Base-by-base conservation (phyloP, 768 basidiomycete species). In the Galerina marginata region DNA sequence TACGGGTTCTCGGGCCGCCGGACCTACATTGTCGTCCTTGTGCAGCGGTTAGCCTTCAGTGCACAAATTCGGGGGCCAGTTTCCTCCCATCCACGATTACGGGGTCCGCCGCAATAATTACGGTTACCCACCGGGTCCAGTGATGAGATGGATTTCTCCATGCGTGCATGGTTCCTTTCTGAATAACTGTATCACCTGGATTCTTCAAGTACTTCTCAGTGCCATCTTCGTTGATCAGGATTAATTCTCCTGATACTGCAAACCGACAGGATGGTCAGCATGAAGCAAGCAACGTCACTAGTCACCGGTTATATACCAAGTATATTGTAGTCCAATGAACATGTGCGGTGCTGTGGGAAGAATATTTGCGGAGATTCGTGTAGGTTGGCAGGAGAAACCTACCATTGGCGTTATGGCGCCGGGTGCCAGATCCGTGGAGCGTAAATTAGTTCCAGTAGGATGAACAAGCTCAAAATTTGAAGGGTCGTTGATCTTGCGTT, bases 311-410 rank as follows among this genome's bases (percentile, higher is more conserved):
- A 64, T 81, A 61, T 59, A 85, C 86, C 74, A 12, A 87, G 74
- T 25, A 87, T 82, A 63, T 89, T 87, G 66, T 85, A 83, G 66
- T 89, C 87, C 57, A 88, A 66, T 14, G 87, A 86, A 36, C 77
- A 77, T 9, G 86, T 87, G 29, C 86, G 78, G 67, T 79, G 76
- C 75, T 79, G 51, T 37, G 51, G 48, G 11, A 54, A 50, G 39
- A 38, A 48, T 29, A 55, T 52, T 33, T 36, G 26, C 20, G 40
- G 44, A 23, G 10, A 20, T 14, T 48, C 23, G 25, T 53, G 20
- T 14, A 20, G 39, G 23, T 20, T 54, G 25, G 25, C 38, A 58
- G 23, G 15, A 44, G 37, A 48, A 33, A 59, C 76, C 59, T 59
- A 86, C 86, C 82, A 84, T 81, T 5, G 82, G 74, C 20, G 80